Percentiles rank a stretch among this genome's conserved stretches.
phyloP scores from a whole-genome alignment of 2,329 filamentous ascomycete genomes.

The Curvularia sp. region DNA sequence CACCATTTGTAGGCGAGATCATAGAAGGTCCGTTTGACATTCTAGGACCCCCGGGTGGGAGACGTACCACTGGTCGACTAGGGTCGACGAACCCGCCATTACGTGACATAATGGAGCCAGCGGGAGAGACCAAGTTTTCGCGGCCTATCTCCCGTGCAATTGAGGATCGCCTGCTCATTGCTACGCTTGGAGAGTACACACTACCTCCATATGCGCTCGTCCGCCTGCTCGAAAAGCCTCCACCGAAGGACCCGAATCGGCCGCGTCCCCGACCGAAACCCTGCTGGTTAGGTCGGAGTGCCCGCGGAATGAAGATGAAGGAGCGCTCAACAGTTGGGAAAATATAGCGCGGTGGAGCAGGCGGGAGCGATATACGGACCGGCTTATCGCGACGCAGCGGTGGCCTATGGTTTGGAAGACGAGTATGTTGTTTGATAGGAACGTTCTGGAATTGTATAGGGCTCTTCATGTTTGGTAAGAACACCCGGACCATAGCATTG shows the following conservation, averaged over 20 bases:
- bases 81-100: slow-evolving; percentile 66
- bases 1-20: slow-evolving; percentile 45
- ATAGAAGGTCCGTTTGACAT: slow-evolving; percentile 42
- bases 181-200: slow-evolving; percentile 83
- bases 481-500: slow-evolving; percentile 84
- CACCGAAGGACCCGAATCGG: slow-evolving; percentile 70
- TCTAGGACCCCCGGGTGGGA: slow-evolving; percentile 69
- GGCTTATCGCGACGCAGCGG: slow-evolving; percentile 95
- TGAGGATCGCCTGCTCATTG: slow-evolving; percentile 88
- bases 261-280: slow-evolving; percentile 71
- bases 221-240: slow-evolving; percentile 71
- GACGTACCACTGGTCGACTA: slow-evolving; percentile 77
- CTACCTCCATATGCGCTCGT: slow-evolving; percentile 86
- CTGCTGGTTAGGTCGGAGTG: slow-evolving; percentile 91
- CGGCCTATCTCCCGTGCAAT: slow-evolving; percentile 71
- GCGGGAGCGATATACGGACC: slow-evolving; percentile 88
- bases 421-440: slow-evolving; percentile 88
- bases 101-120: slow-evolving; percentile 77
- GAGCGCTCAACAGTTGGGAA: slow-evolving; percentile 89
- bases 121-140: slow-evolving; percentile 80
- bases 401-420: slow-evolving; percentile 91
- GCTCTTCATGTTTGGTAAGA: slow-evolving; percentile 75
- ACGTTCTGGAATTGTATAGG: slow-evolving; percentile 76
- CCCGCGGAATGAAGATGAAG: slow-evolving; percentile 97
- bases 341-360: slow-evolving; percentile 81